phyloP scores from a whole-genome alignment of 257 asterid genomes.

The Petrea volubilis region DNA sequence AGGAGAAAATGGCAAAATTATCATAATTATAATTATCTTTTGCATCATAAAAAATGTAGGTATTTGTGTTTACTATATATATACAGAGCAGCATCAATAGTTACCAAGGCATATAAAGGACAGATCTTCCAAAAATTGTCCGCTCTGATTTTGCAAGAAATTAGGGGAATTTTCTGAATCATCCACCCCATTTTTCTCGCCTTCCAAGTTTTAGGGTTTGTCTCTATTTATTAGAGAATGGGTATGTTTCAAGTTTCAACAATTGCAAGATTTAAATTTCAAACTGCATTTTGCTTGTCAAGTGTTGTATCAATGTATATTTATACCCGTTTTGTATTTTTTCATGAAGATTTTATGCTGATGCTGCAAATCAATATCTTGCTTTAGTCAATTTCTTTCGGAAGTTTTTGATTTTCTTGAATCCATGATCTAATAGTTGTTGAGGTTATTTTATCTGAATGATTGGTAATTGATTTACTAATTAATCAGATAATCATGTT shows the following conservation, averaged over 20 bases:
- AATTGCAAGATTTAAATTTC: constrained; percentile 12
- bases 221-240: constrained; percentile 17
- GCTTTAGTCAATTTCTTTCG: not conserved
- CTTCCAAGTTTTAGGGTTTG: constrained; percentile 53
- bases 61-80: not conserved
- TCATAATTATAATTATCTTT: not conserved
- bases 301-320: constrained; percentile 2
- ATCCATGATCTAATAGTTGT: not conserved
- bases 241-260: constrained; percentile 33
- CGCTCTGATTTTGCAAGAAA: constrained; percentile 37
- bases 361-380: constrained; percentile 12
- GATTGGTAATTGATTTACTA: not conserved
- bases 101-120: constrained; percentile 17
- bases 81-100: constrained; percentile 6
- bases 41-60: not conserved
- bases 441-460: constrained; percentile 17
- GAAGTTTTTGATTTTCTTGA: not conserved
- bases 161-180: constrained; percentile 39
- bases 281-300: constrained; percentile 25
- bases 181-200: constrained; percentile 14
- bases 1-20: too few species aligned
- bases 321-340: not conserved
- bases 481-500: not conserved
- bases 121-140: constrained; percentile 47
- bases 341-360: constrained; percentile 6